These are phyloP conservation scores for Lanmaoa rubissima DNA, from an alignment of 768 basidiomycete species.

Conservation along the genomic window DNA sequence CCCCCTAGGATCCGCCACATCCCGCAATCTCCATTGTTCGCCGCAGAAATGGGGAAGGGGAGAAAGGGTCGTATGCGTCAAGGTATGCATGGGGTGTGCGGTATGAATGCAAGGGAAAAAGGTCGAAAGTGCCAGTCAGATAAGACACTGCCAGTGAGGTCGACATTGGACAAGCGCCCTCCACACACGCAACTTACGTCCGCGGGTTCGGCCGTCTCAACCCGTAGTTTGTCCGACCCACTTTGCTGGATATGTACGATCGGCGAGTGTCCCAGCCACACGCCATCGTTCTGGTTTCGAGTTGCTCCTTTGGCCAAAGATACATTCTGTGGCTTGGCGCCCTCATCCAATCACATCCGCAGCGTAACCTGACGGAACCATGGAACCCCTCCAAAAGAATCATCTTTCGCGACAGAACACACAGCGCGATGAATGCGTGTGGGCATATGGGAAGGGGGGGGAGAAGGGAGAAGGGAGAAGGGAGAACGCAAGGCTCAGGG, in stretches of 20 bases:
- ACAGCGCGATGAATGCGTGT: conserved; percentile 1
- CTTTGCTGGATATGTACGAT: background rate
- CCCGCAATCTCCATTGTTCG: background rate
- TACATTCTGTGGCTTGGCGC: conserved; percentile 19
- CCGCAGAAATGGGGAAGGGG: background rate
- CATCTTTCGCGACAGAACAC: background rate
- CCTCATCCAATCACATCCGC: conserved; percentile 1
- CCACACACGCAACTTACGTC: background rate
- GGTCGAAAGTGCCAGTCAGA: background rate
- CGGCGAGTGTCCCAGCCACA: background rate
- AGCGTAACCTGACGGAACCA: background rate
- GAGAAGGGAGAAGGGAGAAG: background rate
- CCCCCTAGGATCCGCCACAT: background rate
- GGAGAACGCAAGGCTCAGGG: conserved; percentile 6
- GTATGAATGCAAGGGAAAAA: no score
- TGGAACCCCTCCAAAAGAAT: background rate
- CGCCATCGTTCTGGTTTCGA: conserved; percentile 1
- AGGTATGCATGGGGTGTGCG: background rate
- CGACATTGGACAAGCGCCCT: background rate
- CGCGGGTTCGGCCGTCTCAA: background rate
- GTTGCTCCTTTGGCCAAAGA: background rate
- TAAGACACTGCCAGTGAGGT: background rate
- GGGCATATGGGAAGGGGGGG: background rate
- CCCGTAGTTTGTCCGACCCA: background rate
- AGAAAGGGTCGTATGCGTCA: background rate